Conservation (phyloP, 2,329 filamentous ascomycete genomes). For the Fusarium sp. region DNA sequence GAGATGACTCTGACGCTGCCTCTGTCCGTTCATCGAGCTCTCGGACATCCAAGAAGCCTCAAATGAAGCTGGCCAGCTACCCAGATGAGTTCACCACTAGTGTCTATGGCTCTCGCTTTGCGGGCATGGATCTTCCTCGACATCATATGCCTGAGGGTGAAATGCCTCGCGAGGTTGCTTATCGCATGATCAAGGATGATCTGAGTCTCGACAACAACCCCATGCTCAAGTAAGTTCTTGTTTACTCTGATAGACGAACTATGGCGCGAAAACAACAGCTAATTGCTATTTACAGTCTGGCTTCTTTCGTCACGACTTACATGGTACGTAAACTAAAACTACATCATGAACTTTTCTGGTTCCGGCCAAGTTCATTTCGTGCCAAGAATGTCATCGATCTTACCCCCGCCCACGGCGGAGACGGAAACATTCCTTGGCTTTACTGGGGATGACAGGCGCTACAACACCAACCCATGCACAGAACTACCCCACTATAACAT, state of each 20-base stretch:
- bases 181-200: constrained; percentile 96
- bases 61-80: constrained; percentile 62
- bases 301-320: constrained; percentile 95
- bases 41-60: constrained; percentile 43
- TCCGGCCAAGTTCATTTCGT: constrained; percentile 14
- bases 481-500: constrained; percentile 9
- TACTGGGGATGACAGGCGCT: constrained; percentile 8
- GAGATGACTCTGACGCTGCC: constrained; percentile 46
- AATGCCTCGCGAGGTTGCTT: constrained; percentile 94
- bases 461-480: no score
- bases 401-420: constrained; percentile 6
- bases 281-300: constrained; percentile 67
- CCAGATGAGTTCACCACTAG: constrained; percentile 75
- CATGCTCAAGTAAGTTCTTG: constrained; percentile 75
- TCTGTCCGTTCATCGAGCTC: constrained; percentile 43
- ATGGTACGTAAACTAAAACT: constrained; percentile 70
- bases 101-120: constrained; percentile 90
- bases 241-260: not conserved
- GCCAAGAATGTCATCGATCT: constrained; percentile 20
- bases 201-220: constrained; percentile 91
- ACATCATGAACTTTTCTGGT: constrained; percentile 6
- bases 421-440: constrained; percentile 32
- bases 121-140: constrained; percentile 80
- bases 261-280: not conserved
- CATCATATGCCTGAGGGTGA: constrained; percentile 88